phyloP scores from a whole-genome alignment of 306 rosid species.

The Quercus aquifolioides region DNA sequence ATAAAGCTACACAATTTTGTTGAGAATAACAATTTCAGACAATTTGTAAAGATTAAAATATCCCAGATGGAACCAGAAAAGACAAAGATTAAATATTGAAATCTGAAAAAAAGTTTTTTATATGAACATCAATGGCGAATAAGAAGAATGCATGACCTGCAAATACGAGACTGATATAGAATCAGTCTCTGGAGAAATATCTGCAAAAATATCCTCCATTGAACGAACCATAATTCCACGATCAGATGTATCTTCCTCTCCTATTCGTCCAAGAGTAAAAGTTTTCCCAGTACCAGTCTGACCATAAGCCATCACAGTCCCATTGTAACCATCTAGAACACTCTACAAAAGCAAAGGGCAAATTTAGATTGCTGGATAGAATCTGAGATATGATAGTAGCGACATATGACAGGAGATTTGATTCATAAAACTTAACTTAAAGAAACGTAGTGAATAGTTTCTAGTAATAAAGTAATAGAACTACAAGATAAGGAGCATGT shows the following conservation, averaged over 20 bases:
- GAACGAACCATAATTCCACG: conserved; percentile 98
- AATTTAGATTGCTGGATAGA: neutral
- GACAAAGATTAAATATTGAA: neutral
- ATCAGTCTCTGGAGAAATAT: conserved; percentile 71
- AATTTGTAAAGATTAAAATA: conserved; percentile 11
- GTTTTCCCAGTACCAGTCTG: conserved; percentile 99
- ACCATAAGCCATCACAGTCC: conserved; percentile 99
- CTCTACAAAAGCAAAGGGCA: conserved; percentile 50
- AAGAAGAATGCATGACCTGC: conserved; percentile 45
- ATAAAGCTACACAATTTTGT: conserved; percentile 64
- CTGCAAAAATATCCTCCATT: conserved; percentile 88
- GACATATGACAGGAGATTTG: neutral
- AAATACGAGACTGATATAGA: conserved; percentile 71
- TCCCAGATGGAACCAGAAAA: neutral
- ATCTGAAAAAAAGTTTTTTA: neutral
- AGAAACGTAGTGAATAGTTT: conserved; percentile 3
- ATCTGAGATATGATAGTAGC: neutral
- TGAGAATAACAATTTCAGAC: conserved; percentile 12
- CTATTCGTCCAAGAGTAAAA: conserved; percentile 87
- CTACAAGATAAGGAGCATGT: neutral
- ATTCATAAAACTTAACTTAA: conserved; percentile 13
- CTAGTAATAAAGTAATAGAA: neutral
- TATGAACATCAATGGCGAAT: neutral
- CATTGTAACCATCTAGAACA: conserved; percentile 93
- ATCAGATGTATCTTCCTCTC: conserved; percentile 77